Evolutionary conservation across 1,284 basidiomycete species (phyloP), one percentile per base, ranked within the genome.

Genomic region (Ceratorhiza oryzae-sativae): DNA sequence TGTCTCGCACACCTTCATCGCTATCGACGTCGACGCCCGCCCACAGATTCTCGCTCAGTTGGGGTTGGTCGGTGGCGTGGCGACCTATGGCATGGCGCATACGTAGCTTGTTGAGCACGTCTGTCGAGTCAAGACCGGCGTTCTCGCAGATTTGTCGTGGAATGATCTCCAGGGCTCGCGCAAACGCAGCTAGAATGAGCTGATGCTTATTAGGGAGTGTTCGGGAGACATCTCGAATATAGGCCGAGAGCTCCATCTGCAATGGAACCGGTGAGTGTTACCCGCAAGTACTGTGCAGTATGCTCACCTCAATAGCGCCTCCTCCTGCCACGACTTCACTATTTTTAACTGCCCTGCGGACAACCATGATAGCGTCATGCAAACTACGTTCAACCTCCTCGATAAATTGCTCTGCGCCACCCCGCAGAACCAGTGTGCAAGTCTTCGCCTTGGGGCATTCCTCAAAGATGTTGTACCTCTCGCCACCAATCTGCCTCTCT

Each of bases 311-410:
- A 76, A 93, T 92, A 13, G 97, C 97, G 75, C 97, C 97, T 75
- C 97, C 97, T 63, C 97, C 97, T 5, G 97, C 97, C 34, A 99
- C 97, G 63, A 99, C 91, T 73, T 95, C 91, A 72, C 93, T 94
- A 80, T 96, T 98, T 81, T 92, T 93, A 77, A 99, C 92, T 8
- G 97, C 96, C 53, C 97, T 87, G 82, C 97, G 97, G 59, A 99
- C 97, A 39, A 99, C 96, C 97, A 99, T 99, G 79, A 99, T 97
- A 2, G 97, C 96, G 79, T 99, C 97, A 80, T 99, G 97, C 77
- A 99, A 82, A 87, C 93, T 95, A 72, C 97, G 86, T 81, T 98
- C 97, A 10, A 99, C 96, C 81, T 99, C 97, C 77, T 96, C 95
- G 75, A 99, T 99, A 81, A 99, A 98, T 80, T 99, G 97, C 79